Conservation (phyloP, 2,329 filamentous ascomycete species). For the Fusarium sp. region DNA sequence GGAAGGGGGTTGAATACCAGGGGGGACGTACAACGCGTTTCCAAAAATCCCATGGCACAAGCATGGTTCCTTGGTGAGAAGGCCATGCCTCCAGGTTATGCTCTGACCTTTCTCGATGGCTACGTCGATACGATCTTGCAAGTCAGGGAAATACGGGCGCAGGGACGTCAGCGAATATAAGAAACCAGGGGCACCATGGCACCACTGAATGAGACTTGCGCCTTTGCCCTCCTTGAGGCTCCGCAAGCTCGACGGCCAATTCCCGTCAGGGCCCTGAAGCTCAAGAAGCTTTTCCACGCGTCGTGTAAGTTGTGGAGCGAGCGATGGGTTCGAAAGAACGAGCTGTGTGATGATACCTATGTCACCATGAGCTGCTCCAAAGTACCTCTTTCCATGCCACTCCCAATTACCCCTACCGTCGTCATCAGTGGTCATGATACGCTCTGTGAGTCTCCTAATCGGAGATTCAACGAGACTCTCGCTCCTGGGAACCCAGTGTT, state of each 20-base stretch:
- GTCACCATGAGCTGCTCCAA: constrained; percentile 74
- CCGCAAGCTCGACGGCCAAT: constrained; percentile 67
- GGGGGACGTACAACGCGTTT: constrained; percentile 65
- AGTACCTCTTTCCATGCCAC: constrained; percentile 69
- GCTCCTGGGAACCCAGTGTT: constrained; percentile 62
- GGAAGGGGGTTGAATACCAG: constrained; percentile 49
- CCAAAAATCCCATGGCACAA: constrained; percentile 73
- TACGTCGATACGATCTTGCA: constrained; percentile 61
- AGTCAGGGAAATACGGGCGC: constrained; percentile 62
- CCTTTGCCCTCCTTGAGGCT: constrained; percentile 53
- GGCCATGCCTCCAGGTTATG: constrained; percentile 64
- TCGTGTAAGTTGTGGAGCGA: constrained; percentile 62
- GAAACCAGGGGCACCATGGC: constrained; percentile 73
- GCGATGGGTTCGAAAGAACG: constrained; percentile 64
- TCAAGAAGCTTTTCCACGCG: constrained; percentile 65
- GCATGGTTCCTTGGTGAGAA: constrained; percentile 71
- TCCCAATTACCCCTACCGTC: constrained; percentile 62
- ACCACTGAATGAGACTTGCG: constrained; percentile 67
- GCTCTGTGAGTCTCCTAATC: constrained; percentile 65
- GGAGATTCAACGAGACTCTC: constrained; percentile 60
- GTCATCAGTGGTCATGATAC: constrained; percentile 63
- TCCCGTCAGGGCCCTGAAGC: constrained; percentile 68
- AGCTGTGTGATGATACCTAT: constrained; percentile 78
- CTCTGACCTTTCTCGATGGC: constrained; percentile 61
- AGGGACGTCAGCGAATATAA: constrained; percentile 67